A percentile compares a stretch with the other conserved stretches of the same genome.
These are phyloP conservation scores for Glomus cerebriforme DNA, from an alignment of 192 early-diverging fungal genomes.

Conservation along the genomic window DNA sequence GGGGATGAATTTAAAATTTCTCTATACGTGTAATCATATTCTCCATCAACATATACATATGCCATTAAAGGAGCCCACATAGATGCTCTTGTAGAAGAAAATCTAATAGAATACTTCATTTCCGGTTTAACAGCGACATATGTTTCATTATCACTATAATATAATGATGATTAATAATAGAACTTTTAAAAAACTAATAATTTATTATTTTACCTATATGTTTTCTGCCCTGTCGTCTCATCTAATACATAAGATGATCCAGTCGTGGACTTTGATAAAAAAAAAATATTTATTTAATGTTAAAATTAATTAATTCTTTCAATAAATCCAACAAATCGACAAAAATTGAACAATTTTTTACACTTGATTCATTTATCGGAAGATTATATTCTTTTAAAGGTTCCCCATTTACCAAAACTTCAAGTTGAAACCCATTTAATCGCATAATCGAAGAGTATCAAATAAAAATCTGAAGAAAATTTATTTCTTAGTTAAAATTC, in stretches of 20 bases:
- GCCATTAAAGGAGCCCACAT: background rate
- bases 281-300: too few relatives aligned
- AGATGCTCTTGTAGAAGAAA: background rate
- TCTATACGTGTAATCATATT: background rate
- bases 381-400: background rate
- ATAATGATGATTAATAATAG: too few relatives aligned
- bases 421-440: background rate
- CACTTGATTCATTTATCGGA: background rate
- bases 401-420: background rate
- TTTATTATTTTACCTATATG: background rate
- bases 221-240: background rate
- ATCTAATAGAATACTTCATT: background rate
- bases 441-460: background rate
- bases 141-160: background rate
- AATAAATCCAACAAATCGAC: too few relatives aligned
- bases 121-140: background rate
- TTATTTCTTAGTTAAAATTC: too few relatives aligned
- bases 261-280: background rate
- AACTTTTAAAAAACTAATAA: too few relatives aligned
- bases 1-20: background rate
- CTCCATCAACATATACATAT: background rate
- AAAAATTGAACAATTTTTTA: background rate
- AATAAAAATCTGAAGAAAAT: background rate
- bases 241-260: background rate
- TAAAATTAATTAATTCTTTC: too few relatives aligned